phyloP scores from a whole-genome alignment of 176 grass and related monocot species.

The Oryza brachyantha region DNA sequence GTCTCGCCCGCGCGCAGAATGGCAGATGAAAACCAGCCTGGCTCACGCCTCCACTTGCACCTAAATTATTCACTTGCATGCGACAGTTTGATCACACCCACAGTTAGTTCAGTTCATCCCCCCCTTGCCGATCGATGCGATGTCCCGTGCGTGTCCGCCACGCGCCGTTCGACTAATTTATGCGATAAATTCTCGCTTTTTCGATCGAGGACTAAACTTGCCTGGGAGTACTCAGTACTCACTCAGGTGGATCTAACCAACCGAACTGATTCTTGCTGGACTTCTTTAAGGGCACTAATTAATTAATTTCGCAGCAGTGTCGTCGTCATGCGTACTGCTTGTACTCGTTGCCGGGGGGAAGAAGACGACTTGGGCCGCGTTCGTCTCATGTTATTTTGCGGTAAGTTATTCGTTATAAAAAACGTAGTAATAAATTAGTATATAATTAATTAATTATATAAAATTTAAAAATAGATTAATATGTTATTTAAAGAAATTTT shows the following conservation, averaged over 20 bases:
- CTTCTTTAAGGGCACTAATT: neutral
- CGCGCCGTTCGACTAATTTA: neutral
- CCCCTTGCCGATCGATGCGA: neutral
- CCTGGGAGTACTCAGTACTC: too few relatives aligned
- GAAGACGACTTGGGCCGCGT: too few relatives aligned
- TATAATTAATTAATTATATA: too few relatives aligned
- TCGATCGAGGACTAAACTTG: too few relatives aligned
- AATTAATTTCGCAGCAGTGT: neutral
- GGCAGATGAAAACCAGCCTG: neutral
- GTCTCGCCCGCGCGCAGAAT: neutral
- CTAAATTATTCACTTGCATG: neutral
- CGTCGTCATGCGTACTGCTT: neutral
- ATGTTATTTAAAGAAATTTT: too few relatives aligned
- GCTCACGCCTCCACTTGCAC: neutral
- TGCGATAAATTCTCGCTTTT: neutral
- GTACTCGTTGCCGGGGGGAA: too few relatives aligned
- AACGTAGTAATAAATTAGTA: too few relatives aligned
- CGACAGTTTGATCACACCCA: neutral
- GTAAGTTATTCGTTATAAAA: too few relatives aligned
- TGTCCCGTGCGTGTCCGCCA: neutral
- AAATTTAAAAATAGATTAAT: too few relatives aligned
- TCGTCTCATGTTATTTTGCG: too few relatives aligned
- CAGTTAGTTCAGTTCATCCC: neutral
- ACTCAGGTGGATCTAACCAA: neutral
- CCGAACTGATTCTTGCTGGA: too few relatives aligned